These are phyloP conservation scores for Graphiopsis chlorocephala DNA, from an alignment of 2,329 filamentous ascomycete species.

Conservation along the genomic window DNA sequence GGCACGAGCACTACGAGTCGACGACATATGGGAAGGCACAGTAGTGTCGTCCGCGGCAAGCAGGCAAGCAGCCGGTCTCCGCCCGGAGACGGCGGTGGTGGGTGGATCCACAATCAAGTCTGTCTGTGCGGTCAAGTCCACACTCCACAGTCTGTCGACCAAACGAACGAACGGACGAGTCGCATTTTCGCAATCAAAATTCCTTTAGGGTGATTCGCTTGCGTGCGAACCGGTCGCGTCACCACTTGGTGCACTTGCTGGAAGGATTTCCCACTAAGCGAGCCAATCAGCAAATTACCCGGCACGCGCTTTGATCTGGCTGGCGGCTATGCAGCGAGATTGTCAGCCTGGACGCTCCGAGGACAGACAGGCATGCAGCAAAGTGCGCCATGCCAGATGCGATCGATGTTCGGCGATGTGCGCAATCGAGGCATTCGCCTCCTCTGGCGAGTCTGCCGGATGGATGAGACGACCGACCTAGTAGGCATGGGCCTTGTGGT, in stretches of 20 bases:
- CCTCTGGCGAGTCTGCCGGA: no score
- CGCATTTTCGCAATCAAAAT: background rate
- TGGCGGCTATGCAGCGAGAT: background rate
- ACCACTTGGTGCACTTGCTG: no score
- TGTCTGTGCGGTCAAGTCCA: background rate
- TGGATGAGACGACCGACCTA: background rate
- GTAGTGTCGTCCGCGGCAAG: background rate
- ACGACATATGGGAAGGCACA: background rate
- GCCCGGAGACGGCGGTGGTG: background rate
- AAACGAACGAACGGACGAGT: background rate
- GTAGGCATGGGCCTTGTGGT: background rate
- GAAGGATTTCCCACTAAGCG: background rate
- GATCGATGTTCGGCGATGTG: conserved; percentile 1
- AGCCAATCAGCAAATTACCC: conserved; percentile 11
- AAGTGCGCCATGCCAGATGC: background rate
- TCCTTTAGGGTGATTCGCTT: background rate
- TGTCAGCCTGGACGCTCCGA: background rate
- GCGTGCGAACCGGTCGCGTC: background rate
- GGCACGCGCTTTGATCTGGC: background rate
- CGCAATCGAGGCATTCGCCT: background rate
- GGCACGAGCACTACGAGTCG: background rate
- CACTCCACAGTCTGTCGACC: background rate
- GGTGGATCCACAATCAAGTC: background rate
- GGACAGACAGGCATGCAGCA: no score
- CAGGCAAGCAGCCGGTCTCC: background rate